phyloP scores from a whole-genome alignment of 208 protist genomes.

The Trypanosoma congolense region DNA sequence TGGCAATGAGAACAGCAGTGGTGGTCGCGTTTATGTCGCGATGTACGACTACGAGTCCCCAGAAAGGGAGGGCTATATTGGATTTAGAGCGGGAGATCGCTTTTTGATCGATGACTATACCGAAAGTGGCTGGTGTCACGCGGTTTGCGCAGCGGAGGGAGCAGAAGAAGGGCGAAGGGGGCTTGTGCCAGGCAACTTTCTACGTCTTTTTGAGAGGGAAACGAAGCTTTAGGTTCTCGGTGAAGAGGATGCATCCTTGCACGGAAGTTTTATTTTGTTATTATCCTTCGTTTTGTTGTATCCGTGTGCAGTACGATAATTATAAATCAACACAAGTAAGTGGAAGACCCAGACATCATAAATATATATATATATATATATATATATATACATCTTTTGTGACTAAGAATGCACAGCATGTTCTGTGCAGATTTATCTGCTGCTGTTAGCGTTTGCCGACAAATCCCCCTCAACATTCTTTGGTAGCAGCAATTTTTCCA shows the following conservation, averaged over 20 bases:
- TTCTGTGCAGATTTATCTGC: too few species aligned
- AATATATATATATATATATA: too few species aligned
- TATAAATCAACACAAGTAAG: too few species aligned
- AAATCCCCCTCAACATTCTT: too few species aligned
- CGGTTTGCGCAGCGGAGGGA: constrained; percentile 23
- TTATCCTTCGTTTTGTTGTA: too few species aligned
- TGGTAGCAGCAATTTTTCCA: too few species aligned
- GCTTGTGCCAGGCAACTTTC: constrained; percentile 73
- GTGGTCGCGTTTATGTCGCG: constrained; percentile 49
- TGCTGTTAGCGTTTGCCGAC: too few species aligned
- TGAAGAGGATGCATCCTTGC: too few species aligned
- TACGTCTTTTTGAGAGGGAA: constrained; percentile 47
- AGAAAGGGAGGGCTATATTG: constrained; percentile 39
- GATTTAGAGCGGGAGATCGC: constrained; percentile 75
- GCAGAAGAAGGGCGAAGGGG: constrained; percentile 25
- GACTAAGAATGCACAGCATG: too few species aligned
- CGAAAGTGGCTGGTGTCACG: constrained; percentile 67
- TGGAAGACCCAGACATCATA: too few species aligned
- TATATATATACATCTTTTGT: too few species aligned
- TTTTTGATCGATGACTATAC: constrained; percentile 74
- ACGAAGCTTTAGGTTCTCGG: constrained; percentile 20
- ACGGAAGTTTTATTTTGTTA: not conserved
- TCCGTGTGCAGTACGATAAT: too few species aligned
- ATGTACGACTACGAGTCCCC: constrained; percentile 60
- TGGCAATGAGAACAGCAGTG: not conserved